Base-by-base conservation (phyloP, 2,329 filamentous ascomycete species). In the Phyllosticta capitalensis region DNA sequence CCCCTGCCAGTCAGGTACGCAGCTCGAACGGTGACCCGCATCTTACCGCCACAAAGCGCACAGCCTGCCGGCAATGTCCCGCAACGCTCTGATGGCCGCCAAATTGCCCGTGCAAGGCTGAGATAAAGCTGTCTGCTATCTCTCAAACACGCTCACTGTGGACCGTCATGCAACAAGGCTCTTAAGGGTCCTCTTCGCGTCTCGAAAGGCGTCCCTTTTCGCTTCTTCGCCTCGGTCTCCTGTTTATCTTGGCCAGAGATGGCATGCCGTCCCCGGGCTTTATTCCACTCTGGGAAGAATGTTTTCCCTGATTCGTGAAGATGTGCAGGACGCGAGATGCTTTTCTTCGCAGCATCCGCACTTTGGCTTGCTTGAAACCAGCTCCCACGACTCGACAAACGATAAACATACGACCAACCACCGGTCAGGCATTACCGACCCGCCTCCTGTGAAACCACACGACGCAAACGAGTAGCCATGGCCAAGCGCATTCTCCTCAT, bases 401-500 rank as follows among this genome's bases (percentile, higher is more conserved):
- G 17, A 45, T n/a, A 45, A 45, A 19, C 4, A 45, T n/a, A 45
- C 38, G 38, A 45, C 38, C 38, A 45, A 4, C 38, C 38, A 45
- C 38, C 38, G 38, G 38, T 45, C 17, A 45, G n/a, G 14, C 17
- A 45, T 45, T 45, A 45, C 14, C 38, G n/a, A 45, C 17, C 14
- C 38, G 12, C 38, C n/a, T n/a, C 6, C 17, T n/a, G 38, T 45
- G 38, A 45, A 45, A 6, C 38, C 14, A 45, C 38, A n/a, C 38
- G 38, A 12, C 6, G 20, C 45, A 3, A 30, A n/a, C 19, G 14
- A 55, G 20, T 21, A 48, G 61, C 19, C 21, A 74, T 73, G 74
- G 65, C 72, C 48, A 74, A 73, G 64, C 68, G 68, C 19, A 84
- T 90, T 68, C 84, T 90, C 65, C 78, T 90, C 64, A 84, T 91